A percentile compares a stretch with the other conserved stretches of the same genome.
phyloP scores from a whole-genome alignment of 345 rosid species.

The Adansonia digitata region DNA sequence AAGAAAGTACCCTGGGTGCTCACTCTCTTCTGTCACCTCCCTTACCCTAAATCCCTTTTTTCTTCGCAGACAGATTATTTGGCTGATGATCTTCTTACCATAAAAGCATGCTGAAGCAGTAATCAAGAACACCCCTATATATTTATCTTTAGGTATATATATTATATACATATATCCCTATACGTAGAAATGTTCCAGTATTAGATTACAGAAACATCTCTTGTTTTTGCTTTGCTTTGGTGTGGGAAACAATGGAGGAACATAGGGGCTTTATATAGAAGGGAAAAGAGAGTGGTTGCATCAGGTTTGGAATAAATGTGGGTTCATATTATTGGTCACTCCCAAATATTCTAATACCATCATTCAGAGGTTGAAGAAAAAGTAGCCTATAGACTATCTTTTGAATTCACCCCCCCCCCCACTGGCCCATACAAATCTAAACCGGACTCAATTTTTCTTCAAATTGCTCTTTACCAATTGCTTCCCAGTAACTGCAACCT shows the following conservation, averaged over 20 bases:
- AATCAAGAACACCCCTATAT: background rate
- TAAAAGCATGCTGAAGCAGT: background rate
- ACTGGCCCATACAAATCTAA: conserved; percentile 11
- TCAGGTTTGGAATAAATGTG: conserved; percentile 29
- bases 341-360: conserved; percentile 10
- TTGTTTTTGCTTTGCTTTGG: conserved; percentile 2
- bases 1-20: conserved; percentile 90
- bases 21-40: conserved; percentile 99
- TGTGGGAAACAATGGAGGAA: conserved; percentile 7
- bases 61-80: background rate
- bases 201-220: conserved; percentile 3
- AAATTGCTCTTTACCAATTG: conserved; percentile 34
- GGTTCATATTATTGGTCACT: conserved; percentile 16
- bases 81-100: background rate
- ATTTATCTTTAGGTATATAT: background rate
- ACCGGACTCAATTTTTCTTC: conserved; percentile 25
- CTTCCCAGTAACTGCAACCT: conserved; percentile 37
- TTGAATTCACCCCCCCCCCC: background rate
- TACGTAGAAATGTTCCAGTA: conserved; percentile 12
- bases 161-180: background rate
- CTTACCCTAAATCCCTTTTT: conserved; percentile 31
- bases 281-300: conserved; percentile 5
- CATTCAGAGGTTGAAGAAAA: background rate
- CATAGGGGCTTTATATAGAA: conserved; percentile 21
- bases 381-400: background rate